A percentile compares a stretch with the other conserved stretches of the same genome.
Conservation (phyloP, 1,284 basidiomycete species). For the Cryptococcus floricola region DNA sequence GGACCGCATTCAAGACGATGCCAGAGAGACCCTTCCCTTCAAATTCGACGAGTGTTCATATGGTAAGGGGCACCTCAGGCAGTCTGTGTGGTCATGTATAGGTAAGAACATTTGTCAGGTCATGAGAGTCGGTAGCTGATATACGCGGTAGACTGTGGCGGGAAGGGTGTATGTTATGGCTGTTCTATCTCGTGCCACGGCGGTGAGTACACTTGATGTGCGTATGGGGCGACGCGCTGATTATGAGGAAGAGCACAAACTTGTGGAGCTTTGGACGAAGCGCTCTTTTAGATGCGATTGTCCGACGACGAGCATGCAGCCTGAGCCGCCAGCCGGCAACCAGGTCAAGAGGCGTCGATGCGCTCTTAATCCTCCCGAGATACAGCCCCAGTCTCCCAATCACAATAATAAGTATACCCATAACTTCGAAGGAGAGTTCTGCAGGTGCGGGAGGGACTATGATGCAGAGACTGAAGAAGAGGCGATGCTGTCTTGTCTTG, state of each 20-base stretch:
- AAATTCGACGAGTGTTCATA: conserved; percentile 46
- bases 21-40: conserved; percentile 43
- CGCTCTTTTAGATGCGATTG: conserved; percentile 48
- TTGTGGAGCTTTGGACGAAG: conserved; percentile 47
- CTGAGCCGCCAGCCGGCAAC: conserved; percentile 7
- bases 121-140: not conserved
- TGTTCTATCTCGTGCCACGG: conserved; percentile 49
- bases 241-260: conserved; percentile 35
- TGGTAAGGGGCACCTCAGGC: conserved; percentile 36
- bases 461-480: conserved; percentile 47
- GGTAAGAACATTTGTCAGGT: conserved; percentile 19
- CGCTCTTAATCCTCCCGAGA: conserved; percentile 29
- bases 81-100: conserved; percentile 46
- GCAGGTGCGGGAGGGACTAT: conserved; percentile 46
- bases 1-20: conserved; percentile 40
- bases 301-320: conserved; percentile 36
- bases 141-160: conserved; percentile 39
- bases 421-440: conserved; percentile 45
- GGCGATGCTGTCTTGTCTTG: conserved; percentile 47
- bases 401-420: conserved; percentile 36
- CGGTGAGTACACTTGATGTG: conserved; percentile 22
- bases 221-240: not conserved
- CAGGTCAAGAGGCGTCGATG: conserved; percentile 20
- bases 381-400: conserved; percentile 34
- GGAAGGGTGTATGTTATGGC: conserved; percentile 51